phyloP scores from a whole-genome alignment of 2,329 filamentous ascomycete genomes.

The Lecanicillium sp. region DNA sequence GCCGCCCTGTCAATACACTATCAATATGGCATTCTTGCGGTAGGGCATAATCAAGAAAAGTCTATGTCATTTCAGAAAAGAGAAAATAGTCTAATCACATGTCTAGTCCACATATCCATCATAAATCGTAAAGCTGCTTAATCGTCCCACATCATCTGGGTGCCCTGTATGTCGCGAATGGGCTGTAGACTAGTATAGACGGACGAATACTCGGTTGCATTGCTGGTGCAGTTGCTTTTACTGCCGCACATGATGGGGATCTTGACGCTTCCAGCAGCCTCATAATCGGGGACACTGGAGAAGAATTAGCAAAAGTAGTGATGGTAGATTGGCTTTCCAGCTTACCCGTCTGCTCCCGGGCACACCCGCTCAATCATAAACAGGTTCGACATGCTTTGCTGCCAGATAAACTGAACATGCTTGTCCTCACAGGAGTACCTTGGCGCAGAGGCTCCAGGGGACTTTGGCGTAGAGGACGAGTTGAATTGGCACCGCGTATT shows the following conservation, averaged over 20 bases:
- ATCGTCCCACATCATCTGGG: conserved; percentile 8
- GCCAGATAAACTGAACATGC: conserved; percentile 35
- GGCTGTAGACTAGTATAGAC: conserved; percentile 9
- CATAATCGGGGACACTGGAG: conserved; percentile 9
- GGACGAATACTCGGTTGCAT: conserved; percentile 8
- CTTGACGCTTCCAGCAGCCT: conserved; percentile 11
- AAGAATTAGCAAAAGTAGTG: neutral
- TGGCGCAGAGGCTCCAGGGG: conserved; percentile 19
- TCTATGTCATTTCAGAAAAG: no score
- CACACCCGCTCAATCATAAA: conserved; percentile 39
- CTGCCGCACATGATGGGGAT: conserved; percentile 10
- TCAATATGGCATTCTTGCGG: no score
- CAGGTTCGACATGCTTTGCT: conserved; percentile 18
- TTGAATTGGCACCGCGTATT: conserved; percentile 36
- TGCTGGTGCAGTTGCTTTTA: conserved; percentile 4
- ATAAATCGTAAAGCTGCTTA: neutral
- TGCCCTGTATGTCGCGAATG: conserved; percentile 6
- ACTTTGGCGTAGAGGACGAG: conserved; percentile 28
- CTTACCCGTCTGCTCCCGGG: conserved; percentile 26
- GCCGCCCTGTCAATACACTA: no score
- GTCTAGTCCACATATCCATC: neutral
- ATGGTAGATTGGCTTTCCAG: conserved; percentile 1
- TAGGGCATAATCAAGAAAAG: no score
- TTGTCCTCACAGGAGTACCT: conserved; percentile 35
- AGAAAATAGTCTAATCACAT: neutral